Percentiles rank a stretch among this genome's conserved stretches.
phyloP scores from a whole-genome alignment of 176 grass and related monocot species.

The Themeda triandra region DNA sequence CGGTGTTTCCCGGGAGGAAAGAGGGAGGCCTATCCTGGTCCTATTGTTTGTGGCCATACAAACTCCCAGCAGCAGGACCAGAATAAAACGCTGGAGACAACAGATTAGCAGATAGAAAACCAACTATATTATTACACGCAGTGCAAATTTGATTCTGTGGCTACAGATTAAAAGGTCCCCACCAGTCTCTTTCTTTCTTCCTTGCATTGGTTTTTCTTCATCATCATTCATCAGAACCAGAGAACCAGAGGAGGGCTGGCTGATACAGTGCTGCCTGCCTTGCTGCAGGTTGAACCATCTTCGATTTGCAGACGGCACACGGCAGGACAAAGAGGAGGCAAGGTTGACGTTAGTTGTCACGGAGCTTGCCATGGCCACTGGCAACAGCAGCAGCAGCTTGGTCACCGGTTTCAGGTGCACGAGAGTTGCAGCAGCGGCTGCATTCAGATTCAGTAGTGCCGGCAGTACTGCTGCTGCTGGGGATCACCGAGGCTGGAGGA shows the following conservation, averaged over 20 bases:
- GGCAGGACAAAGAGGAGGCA: not conserved
- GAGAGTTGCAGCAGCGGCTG: not conserved
- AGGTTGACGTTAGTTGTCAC: too few relatives aligned
- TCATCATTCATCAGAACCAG: not conserved
- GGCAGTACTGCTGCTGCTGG: too few relatives aligned
- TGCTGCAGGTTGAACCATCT: not conserved
- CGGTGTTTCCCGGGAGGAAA: too few relatives aligned
- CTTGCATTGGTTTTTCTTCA: not conserved
- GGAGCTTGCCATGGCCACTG: constrained; percentile 17
- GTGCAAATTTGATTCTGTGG: not conserved
- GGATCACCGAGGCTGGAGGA: not conserved
- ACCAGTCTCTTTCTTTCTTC: not conserved
- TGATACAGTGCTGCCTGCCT: too few relatives aligned
- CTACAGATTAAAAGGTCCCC: not conserved
- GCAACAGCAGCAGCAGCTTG: not conserved
- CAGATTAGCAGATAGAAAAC: not conserved
- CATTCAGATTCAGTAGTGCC: not conserved
- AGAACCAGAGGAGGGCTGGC: too few relatives aligned
- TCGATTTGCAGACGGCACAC: not conserved
- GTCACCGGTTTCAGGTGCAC: too few relatives aligned
- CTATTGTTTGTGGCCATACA: not conserved
- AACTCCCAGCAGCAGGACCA: not conserved
- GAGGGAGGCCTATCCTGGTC: too few relatives aligned
- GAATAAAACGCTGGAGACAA: not conserved
- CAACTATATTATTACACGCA: too few relatives aligned